Base-by-base conservation (phyloP, 345 rosid species). In the Jatropha curcas region DNA sequence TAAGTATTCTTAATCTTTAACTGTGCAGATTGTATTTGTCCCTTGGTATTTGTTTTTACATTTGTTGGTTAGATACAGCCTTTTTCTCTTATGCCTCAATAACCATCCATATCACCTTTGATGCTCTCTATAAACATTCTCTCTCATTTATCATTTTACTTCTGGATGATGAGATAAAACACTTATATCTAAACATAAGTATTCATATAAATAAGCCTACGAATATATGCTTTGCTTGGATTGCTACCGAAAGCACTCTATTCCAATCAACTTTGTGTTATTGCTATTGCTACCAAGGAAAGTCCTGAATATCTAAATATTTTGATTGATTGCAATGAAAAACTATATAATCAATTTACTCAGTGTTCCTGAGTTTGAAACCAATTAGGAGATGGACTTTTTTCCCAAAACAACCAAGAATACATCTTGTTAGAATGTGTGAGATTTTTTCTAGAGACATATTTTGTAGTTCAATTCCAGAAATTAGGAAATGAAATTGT, bases 1-100 rank as follows among this genome's bases (percentile, higher is more conserved):
- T 96, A 80, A 88, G 99, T 87, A 25, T 27, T 45, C 31, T 6
- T 12, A 27, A 37, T 45, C 55, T 60, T 60, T 31, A 33, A 7
- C 52, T 17, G 16, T 46, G 45, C 39, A 62, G 58, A 14, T 41
- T 33, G 0, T 56, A 28, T 20, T 31, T 24, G 3, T 1, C 39
- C 28, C 20, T 37, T 41, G 69, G 28, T 68, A 30, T 57, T 67
- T 13, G n/a, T 73, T 43, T 34, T 25, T 59, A 6, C 17, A 31
- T 31, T 8, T 13, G 59, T 20, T 56, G 60, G 17, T 48, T 48
- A 13, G 7, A 14, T 60, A 33, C n/a, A 20, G 12, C 7, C 13
- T 34, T 10, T 8, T 34, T 19, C 0, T 41, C 11, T 9, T n/a
- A n/a, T n/a, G n/a, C n/a, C n/a, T n/a, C n/a, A n/a, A n/a, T n/a